Conservation (phyloP, 768 basidiomycete genomes). For the Leccinum rimulosum region DNA sequence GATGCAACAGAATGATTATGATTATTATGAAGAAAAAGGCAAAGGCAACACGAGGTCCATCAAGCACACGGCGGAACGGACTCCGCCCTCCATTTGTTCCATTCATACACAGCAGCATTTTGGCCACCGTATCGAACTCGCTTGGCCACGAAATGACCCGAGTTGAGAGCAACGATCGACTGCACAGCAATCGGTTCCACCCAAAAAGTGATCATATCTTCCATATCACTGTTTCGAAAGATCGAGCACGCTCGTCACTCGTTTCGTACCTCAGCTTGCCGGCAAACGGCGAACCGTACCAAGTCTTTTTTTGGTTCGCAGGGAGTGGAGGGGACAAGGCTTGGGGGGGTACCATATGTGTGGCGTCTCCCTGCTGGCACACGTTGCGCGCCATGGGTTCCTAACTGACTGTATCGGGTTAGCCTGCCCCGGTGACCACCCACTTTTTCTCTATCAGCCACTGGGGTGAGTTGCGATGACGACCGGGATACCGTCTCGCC, state of each 20-base stretch:
- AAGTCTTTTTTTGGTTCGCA: neutral
- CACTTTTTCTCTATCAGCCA: conserved; percentile 10
- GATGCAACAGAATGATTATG: neutral
- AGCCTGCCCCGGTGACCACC: neutral
- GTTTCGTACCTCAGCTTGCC: neutral
- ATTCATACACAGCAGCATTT: neutral
- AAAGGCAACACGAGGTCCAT: neutral
- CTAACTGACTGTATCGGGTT: neutral
- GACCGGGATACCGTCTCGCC: conserved; percentile 23
- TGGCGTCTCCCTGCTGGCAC: neutral
- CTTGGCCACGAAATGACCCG: conserved; percentile 1
- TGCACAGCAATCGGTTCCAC: neutral
- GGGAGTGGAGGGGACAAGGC: neutral
- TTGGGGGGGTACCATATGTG: neutral
- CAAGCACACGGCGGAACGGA: neutral
- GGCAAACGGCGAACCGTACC: neutral
- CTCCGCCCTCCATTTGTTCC: neutral
- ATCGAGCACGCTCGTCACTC: neutral
- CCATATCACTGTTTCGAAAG: neutral
- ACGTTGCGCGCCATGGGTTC: neutral
- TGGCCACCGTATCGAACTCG: neutral
- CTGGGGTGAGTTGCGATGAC: conserved; percentile 26
- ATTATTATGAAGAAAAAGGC: neutral
- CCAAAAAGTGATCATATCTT: neutral
- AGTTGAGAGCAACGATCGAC: neutral